Base-by-base conservation (phyloP, 1,139 yeast genomes). In the Williopsis jadinii region DNA sequence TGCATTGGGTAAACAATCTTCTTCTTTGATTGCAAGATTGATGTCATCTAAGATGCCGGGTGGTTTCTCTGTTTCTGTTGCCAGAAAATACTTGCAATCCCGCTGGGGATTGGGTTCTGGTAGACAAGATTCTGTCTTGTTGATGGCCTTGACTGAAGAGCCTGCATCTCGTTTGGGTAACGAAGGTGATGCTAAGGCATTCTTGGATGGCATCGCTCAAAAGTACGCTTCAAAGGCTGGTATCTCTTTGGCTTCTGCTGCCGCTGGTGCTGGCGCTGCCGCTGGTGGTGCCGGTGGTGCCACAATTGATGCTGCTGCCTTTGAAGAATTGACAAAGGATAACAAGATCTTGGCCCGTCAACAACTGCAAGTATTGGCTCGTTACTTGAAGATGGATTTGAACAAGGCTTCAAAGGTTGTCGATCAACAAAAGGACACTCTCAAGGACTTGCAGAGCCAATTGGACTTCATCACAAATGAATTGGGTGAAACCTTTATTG, bases 21-120 rank as follows among this genome's bases (percentile, higher is more conserved):
- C 88, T 37, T 84, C 96, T 30, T 75, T 92, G 55, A 74, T 92
- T 52, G 86, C 95, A 48, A 83, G 97, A 68, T 75, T 92, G 60
- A 84, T 90, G 72, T 82, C 97, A 13, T 84, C 97, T 32, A 92
- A 92, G 72, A 92, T 92, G 97, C 97, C 98, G 45, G 98, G 98
- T 75, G 98, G 98, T 28, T 92, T 90, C 69, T 84, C 95, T 44
- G 83, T 88, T 56, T 84, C 97, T 49, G 69, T 75, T 51, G 95
- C 95, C 41, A 84, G 97, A 73, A 87, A 87, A 64, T 85, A 92
- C 67, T 76, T 92, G 62, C 90, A 84, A 67, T 64, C 90, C 35
- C 79, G 92, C 64, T 92, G 82, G 82, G 98, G 98, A 50, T 75
- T 92, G 58, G 95, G 85, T 49, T 49, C 84, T 37, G 97, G 97